phyloP scores from a whole-genome alignment of 208 protist species.

The Leishmania gerbilli region DNA sequence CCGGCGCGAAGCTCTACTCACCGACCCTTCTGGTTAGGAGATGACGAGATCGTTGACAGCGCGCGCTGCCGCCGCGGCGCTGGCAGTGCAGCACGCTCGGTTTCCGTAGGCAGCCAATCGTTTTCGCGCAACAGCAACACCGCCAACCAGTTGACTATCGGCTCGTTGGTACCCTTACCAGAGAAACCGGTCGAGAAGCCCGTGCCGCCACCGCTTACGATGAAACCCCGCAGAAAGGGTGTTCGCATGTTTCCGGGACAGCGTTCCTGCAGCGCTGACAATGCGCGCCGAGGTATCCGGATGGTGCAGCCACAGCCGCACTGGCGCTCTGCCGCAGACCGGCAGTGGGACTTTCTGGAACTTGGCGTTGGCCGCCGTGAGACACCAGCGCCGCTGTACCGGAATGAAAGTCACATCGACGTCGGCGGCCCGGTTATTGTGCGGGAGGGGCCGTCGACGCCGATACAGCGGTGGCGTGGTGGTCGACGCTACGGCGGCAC shows the following conservation, averaged over 20 bases:
- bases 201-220: slow-evolving; percentile 53
- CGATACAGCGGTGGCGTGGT: slow-evolving; percentile 36
- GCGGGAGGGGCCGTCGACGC: not conserved
- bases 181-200: slow-evolving; percentile 40
- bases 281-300: slow-evolving; percentile 49
- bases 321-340: slow-evolving; percentile 52
- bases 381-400: slow-evolving; percentile 20
- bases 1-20: slow-evolving; percentile 14
- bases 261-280: slow-evolving; percentile 39
- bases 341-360: slow-evolving; percentile 48
- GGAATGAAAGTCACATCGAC: slow-evolving; percentile 54
- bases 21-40: slow-evolving; percentile 28
- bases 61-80: not conserved
- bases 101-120: not conserved
- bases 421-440: slow-evolving; percentile 18
- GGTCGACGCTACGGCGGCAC: slow-evolving; percentile 31
- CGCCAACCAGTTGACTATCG: slow-evolving; percentile 43
- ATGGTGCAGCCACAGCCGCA: slow-evolving; percentile 62
- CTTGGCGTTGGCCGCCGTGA: slow-evolving; percentile 36
- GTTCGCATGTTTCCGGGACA: slow-evolving; percentile 52
- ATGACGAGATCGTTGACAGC: not conserved
- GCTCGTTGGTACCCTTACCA: slow-evolving; percentile 51
- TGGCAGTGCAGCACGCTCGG: not conserved
- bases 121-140: slow-evolving; percentile 22
- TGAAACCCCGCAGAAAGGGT: slow-evolving; percentile 42